A percentile compares a stretch with the other conserved stretches of the same genome.
Conservation (phyloP, 176 grass and related monocot species). For the Oryza punctata region DNA sequence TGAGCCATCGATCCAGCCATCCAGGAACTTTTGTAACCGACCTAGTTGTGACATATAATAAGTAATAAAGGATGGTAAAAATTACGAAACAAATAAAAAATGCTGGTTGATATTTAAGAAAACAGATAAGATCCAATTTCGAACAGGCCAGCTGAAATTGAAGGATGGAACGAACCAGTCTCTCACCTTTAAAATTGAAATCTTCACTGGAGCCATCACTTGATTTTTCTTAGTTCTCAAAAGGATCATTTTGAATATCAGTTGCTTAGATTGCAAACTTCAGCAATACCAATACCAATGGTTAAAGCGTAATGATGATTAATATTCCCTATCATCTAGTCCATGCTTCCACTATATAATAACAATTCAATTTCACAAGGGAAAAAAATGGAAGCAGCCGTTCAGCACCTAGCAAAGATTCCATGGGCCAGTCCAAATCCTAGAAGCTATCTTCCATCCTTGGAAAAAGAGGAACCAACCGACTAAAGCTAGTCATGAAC, state of each 20-base stretch:
- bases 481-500: constrained; percentile 24
- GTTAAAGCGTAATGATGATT: constrained; percentile 27
- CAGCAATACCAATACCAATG: constrained; percentile 18
- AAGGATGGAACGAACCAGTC: constrained; percentile 6
- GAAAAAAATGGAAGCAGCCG: constrained; percentile 18
- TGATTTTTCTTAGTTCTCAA: constrained; percentile 7
- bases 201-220: constrained; percentile 26
- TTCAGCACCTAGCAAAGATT: constrained; percentile 40
- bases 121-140: constrained; percentile 13
- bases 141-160: not conserved
- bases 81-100: not conserved
- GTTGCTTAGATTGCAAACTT: constrained; percentile 44
- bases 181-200: not conserved
- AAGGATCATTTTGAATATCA: constrained; percentile 14
- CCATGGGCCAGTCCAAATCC: constrained; percentile 41
- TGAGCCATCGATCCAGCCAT: no score
- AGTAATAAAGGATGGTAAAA: not conserved
- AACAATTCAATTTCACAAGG: constrained; percentile 6
- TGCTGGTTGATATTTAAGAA: not conserved
- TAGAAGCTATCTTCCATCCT: constrained; percentile 40
- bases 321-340: constrained; percentile 3
- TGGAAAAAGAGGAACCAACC: constrained; percentile 28
- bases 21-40: not conserved
- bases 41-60: constrained; percentile 25
- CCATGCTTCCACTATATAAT: constrained; percentile 31